phyloP scores from a whole-genome alignment of 257 asterid species.

The Sherardia arvensis region DNA sequence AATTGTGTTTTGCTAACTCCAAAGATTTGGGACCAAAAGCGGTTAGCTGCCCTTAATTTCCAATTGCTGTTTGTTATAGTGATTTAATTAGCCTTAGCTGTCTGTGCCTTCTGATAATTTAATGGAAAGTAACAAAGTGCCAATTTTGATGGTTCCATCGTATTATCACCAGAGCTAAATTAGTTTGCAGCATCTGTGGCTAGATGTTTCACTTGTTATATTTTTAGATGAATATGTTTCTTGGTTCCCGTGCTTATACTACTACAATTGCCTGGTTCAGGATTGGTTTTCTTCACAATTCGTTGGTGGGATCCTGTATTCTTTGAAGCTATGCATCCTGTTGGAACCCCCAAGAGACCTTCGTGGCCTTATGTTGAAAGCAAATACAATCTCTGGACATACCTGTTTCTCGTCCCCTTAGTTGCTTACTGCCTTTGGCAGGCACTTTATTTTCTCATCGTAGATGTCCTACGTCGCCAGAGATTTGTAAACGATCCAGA shows the following conservation, averaged over 20 bases:
- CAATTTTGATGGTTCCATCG: not conserved
- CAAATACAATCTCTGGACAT: slow-evolving; percentile 83
- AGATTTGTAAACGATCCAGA: slow-evolving; percentile 83
- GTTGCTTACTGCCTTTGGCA: slow-evolving; percentile 78
- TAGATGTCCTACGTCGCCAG: slow-evolving; percentile 83
- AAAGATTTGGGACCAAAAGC: no score
- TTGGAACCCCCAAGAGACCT: slow-evolving; percentile 53
- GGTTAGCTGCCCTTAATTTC: not conserved
- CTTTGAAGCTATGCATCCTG: slow-evolving; percentile 84
- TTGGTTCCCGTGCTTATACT: not conserved
- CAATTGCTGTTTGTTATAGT: not conserved
- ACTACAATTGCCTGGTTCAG: slow-evolving; percentile 26
- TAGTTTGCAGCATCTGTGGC: not conserved
- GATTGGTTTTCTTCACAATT: slow-evolving; percentile 89
- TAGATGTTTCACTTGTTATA: not conserved
- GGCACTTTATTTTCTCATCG: slow-evolving; percentile 79
- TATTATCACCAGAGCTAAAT: not conserved
- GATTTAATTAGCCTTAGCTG: not conserved
- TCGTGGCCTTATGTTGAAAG: slow-evolving; percentile 81
- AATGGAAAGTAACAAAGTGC: not conserved
- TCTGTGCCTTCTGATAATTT: no score
- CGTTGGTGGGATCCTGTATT: slow-evolving; percentile 96
- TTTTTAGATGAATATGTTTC: not conserved
- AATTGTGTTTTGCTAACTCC: no score
- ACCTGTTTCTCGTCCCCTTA: slow-evolving; percentile 85